Evolutionary conservation across 768 basidiomycete genomes (phyloP), one percentile per base, ranked within the genome.

Genomic region (Agrocybe pediades): DNA sequence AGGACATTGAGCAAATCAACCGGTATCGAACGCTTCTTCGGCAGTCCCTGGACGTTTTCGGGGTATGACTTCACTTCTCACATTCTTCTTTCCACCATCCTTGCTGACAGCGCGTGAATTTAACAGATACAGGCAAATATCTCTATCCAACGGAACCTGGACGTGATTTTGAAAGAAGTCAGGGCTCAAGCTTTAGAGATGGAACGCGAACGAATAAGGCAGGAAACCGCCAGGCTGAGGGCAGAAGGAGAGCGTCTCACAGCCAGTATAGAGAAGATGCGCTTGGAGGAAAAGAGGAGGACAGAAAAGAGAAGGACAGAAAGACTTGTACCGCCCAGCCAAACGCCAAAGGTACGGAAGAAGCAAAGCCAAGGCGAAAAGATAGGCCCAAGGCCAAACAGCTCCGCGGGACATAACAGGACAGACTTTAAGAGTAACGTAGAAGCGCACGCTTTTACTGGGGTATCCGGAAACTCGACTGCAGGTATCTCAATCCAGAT

Each of bases 41-140:
- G 26, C 55, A 56, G 15, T 56, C 55, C 2, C 24, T 56, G 20
- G 55, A 56, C 30, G 24, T 51, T 7, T 56, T 56, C 25, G 55
- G 49, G 7, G 55, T 56, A 36, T 26, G 48, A 21, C 1, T 4
- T 4, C 7, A 23, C 15, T 25, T 13, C 1, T 16, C 39, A n/a
- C n/a, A n/a, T 49, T 9, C 29, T 7, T 25, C 15, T 16, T 39
- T 33, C 5, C 48, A 23, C 23, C 15, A 15, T 1, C n/a, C 17
- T 46, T 0, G 13, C 19, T 43, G 9, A 46, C 2, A 46, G 9
- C 45, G 9, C n/a, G n/a, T 15, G 3, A 29, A 44, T 29, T 7
- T 2, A 23, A 15, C 16, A 54, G 53, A 42, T 54, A 17, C 53
- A 49, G 24, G 13, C 53, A 9, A 48, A 33, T 33, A 43, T 54